These are phyloP conservation scores for Panaeolus papilionaceus DNA, from an alignment of 768 basidiomycete species.

Conservation along the genomic window DNA sequence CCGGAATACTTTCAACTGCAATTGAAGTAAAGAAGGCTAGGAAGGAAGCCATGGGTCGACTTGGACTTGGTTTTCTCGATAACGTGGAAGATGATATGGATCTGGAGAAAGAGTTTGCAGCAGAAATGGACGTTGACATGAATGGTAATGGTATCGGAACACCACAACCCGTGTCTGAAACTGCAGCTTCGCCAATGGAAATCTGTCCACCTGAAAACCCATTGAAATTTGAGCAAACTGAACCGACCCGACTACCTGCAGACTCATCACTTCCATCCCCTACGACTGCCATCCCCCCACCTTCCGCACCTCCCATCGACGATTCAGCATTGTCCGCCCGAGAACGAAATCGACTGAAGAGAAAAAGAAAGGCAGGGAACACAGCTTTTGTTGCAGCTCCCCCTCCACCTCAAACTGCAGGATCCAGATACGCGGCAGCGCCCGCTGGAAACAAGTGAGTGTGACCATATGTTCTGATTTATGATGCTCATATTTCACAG, in stretches of 20 bases:
- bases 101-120: slow-evolving; percentile 80
- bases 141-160: slow-evolving; percentile 40
- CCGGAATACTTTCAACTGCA: slow-evolving; percentile 72
- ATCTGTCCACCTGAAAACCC: slow-evolving; percentile 40
- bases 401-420: slow-evolving; percentile 66
- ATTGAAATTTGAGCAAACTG: slow-evolving; percentile 19
- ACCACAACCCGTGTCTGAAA: slow-evolving; percentile 40
- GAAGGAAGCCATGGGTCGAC: slow-evolving; percentile 86
- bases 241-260: slow-evolving; percentile 45
- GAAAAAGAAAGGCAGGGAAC: slow-evolving; percentile 91
- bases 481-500: slow-evolving; percentile 41
- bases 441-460: slow-evolving; percentile 67
- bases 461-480: neutral
- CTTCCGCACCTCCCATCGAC: slow-evolving; percentile 52
- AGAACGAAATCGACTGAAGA: slow-evolving; percentile 92
- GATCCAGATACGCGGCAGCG: slow-evolving; percentile 67
- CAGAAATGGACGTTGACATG: slow-evolving; percentile 56
- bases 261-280: slow-evolving; percentile 51
- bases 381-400: slow-evolving; percentile 81
- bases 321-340: slow-evolving; percentile 78
- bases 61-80: slow-evolving; percentile 88
- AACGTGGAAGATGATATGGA: slow-evolving; percentile 84
- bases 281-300: slow-evolving; percentile 57
- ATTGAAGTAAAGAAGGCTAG: slow-evolving; percentile 87
- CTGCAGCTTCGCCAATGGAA: slow-evolving; percentile 49